Evolutionary conservation across 306 rosid genomes (phyloP).

Genomic region (Medicago lupulina): DNA sequence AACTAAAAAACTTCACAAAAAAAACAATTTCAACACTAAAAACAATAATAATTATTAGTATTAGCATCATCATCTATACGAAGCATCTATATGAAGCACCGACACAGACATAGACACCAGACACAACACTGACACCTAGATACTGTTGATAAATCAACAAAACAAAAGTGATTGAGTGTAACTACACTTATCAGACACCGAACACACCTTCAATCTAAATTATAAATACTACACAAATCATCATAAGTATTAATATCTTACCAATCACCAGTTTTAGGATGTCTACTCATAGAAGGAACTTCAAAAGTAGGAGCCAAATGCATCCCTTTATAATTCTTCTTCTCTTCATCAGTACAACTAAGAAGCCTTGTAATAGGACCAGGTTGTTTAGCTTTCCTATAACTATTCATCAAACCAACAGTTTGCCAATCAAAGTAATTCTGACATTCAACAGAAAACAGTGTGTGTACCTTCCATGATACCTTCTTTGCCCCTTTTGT

Average conservation of each 20-base stretch:
- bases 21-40: not conserved
- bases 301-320: constrained; percentile 93
- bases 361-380: constrained; percentile 94
- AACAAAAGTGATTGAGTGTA: not conserved
- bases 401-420: constrained; percentile 90
- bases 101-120: not conserved
- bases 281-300: constrained; percentile 97
- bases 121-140: not conserved
- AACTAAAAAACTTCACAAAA: too few species aligned
- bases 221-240: not conserved
- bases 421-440: constrained; percentile 99
- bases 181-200: not conserved
- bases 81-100: too few species aligned
- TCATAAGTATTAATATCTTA: constrained; percentile 4
- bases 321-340: constrained; percentile 88
- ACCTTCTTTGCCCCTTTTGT: constrained; percentile 54
- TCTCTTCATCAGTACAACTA: constrained; percentile 94
- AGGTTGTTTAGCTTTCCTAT: constrained; percentile 78
- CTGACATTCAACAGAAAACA: constrained; percentile 97
- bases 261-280: constrained; percentile 99
- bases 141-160: too few species aligned
- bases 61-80: not conserved
- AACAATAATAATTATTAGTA: not conserved
- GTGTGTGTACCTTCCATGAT: constrained; percentile 80
- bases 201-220: not conserved